A percentile compares a stretch with the other conserved stretches of the same genome.
Evolutionary conservation across 768 basidiomycete genomes (phyloP).

Genomic region (Chalciporus pseudorubinellus): DNA sequence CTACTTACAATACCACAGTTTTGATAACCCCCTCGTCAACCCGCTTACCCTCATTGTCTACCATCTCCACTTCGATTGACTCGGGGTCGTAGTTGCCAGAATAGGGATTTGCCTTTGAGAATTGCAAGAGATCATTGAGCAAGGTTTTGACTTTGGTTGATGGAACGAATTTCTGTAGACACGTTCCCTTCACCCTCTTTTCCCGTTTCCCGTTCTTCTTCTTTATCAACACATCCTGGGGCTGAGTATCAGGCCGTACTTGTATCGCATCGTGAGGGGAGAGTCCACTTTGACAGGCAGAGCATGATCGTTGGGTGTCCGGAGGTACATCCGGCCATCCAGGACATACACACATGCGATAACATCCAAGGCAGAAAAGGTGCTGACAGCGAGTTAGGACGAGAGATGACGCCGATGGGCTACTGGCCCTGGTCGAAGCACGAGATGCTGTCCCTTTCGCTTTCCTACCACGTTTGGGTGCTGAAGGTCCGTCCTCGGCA

Average conservation of each 20-base stretch:
- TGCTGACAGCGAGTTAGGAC: conserved; percentile 93
- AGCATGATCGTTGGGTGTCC: conserved; percentile 63
- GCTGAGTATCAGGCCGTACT: conserved; percentile 58
- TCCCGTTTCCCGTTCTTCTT: conserved; percentile 66
- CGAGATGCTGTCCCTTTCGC: conserved; percentile 58
- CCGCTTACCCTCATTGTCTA: conserved; percentile 70
- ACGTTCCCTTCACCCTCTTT: conserved; percentile 56
- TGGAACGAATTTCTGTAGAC: conserved; percentile 58
- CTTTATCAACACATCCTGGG: conserved; percentile 46
- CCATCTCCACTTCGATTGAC: conserved; percentile 70
- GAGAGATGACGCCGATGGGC: conserved; percentile 60
- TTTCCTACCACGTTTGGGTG: conserved; percentile 52
- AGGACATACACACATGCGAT: conserved; percentile 72
- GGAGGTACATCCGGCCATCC: conserved; percentile 73
- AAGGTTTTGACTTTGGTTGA: conserved; percentile 91
- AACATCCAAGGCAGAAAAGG: conserved; percentile 86
- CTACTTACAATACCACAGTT: conserved; percentile 91
- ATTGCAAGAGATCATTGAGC: conserved; percentile 73
- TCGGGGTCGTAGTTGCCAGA: conserved; percentile 83
- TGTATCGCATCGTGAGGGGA: conserved; percentile 77
- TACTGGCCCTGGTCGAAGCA: conserved; percentile 70
- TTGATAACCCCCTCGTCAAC: conserved; percentile 74
- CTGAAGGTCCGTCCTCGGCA: conserved; percentile 50
- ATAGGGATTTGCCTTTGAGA: conserved; percentile 81
- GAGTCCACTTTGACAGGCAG: conserved; percentile 73